Percentiles rank a stretch among this genome's conserved stretches.
phyloP scores from a whole-genome alignment of 2,329 filamentous ascomycete genomes.

The Ophiostoma sp. region DNA sequence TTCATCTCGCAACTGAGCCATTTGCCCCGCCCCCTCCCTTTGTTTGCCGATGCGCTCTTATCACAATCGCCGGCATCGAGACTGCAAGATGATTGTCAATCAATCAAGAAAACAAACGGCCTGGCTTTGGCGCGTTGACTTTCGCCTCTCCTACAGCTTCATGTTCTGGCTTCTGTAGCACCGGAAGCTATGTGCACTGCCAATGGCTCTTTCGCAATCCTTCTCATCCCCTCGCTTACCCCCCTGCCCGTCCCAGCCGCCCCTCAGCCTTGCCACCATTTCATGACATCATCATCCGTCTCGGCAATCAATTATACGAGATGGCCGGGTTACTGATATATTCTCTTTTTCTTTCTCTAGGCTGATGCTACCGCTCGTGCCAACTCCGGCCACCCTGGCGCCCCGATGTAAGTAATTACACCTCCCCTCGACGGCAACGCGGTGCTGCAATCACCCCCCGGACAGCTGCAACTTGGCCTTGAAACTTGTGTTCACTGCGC shows the following conservation, averaged over 20 bases:
- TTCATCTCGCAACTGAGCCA: not conserved
- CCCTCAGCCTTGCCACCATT: not conserved
- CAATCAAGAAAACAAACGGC: not conserved
- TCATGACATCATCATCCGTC: conserved; percentile 21
- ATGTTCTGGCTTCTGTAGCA: too few species aligned
- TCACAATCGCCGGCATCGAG: conserved; percentile 7
- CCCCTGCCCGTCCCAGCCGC: not conserved
- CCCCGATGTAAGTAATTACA: conserved; percentile 67
- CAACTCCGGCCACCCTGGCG: conserved; percentile 98
- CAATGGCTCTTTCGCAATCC: not conserved
- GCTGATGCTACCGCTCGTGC: conserved; percentile 94
- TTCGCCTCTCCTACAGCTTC: not conserved
- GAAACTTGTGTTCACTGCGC: not conserved
- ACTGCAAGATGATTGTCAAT: not conserved
- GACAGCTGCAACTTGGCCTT: not conserved
- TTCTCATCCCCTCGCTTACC: not conserved
- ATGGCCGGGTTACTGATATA: conserved; percentile 17
- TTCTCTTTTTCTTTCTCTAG: conserved; percentile 43
- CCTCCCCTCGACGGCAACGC: not conserved
- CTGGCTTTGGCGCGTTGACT: not conserved
- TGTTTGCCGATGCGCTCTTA: conserved; percentile 6
- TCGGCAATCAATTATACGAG: not conserved
- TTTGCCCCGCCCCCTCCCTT: conserved; percentile 26
- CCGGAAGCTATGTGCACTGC: not conserved
- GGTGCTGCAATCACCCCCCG: not conserved